phyloP scores from a whole-genome alignment of 2,329 filamentous ascomycete species.

The Pseudogymnoascus sp. region DNA sequence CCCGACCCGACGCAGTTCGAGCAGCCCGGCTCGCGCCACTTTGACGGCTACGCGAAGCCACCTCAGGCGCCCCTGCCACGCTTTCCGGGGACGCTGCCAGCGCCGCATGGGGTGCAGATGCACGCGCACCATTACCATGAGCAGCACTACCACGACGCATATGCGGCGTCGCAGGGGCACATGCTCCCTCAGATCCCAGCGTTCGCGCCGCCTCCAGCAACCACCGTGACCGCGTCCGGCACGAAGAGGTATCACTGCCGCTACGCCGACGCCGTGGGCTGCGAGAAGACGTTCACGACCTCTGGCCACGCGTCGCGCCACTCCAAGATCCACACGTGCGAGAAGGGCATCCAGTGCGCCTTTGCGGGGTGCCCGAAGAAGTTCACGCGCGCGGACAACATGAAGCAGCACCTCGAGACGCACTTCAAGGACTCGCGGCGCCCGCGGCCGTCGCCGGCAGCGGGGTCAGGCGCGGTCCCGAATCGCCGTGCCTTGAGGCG shows the following conservation, averaged over 20 bases:
- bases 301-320: constrained; percentile 80
- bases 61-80: not conserved
- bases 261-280: constrained; percentile 61
- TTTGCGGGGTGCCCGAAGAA: constrained; percentile 65
- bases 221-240: not conserved
- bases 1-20: not conserved
- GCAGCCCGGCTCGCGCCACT: not conserved
- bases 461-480: too few species aligned
- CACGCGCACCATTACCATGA: not conserved
- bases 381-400: constrained; percentile 77
- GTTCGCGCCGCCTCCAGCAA: not conserved
- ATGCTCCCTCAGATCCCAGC: not conserved
- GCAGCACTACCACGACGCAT: not conserved
- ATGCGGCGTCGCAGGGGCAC: not conserved
- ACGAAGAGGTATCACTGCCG: constrained; percentile 66
- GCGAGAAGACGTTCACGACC: constrained; percentile 74
- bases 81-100: not conserved
- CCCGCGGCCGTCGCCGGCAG: not conserved
- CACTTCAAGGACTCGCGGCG: constrained; percentile 54
- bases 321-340: constrained; percentile 75
- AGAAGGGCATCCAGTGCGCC: constrained; percentile 64
- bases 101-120: not conserved
- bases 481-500: too few species aligned
- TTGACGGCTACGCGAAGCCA: not conserved
- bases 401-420: constrained; percentile 77